Conservation (phyloP, 2,329 filamentous ascomycete genomes). For the Trichoderma sp. region DNA sequence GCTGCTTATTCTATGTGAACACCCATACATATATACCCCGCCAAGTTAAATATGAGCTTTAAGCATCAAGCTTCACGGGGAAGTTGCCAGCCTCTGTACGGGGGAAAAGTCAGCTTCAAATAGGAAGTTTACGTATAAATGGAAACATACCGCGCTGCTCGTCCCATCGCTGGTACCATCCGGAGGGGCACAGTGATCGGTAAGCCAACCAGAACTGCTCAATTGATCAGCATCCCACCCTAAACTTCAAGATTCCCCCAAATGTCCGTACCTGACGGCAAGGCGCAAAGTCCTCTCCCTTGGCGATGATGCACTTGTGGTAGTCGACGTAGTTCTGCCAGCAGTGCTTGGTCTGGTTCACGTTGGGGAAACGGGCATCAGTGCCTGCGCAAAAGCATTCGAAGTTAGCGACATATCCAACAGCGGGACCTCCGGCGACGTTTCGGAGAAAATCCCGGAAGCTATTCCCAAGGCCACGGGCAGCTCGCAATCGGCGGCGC, state of each 20-base stretch:
- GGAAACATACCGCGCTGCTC: slow-evolving; percentile 82
- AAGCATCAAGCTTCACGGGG: slow-evolving; percentile 66
- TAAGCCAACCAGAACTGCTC: slow-evolving; percentile 92
- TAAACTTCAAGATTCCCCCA: background rate
- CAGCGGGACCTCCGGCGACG: slow-evolving; percentile 19
- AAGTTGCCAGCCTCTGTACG: slow-evolving; percentile 67
- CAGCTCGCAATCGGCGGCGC: slow-evolving; percentile 17
- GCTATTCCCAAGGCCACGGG: slow-evolving; percentile 22
- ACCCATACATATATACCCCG: slow-evolving; percentile 32
- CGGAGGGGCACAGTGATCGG: slow-evolving; percentile 94
- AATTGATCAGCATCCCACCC: slow-evolving; percentile 21
- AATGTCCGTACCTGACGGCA: slow-evolving; percentile 81
- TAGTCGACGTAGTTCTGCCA: slow-evolving; percentile 99
- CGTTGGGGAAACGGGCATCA: slow-evolving; percentile 98
- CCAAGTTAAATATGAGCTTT: slow-evolving; percentile 38
- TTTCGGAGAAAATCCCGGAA: background rate
- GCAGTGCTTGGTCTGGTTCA: slow-evolving; percentile 99
- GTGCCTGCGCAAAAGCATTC: slow-evolving; percentile 65
- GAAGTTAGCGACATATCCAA: slow-evolving; percentile 23
- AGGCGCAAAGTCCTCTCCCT: slow-evolving; percentile 97
- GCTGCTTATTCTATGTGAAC: slow-evolving; percentile 41
- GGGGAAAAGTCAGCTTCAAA: slow-evolving; percentile 30
- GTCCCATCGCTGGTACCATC: slow-evolving; percentile 94
- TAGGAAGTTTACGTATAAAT: background rate
- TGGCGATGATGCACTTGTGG: slow-evolving; percentile 98